Percentiles rank a stretch among this genome's conserved stretches.
Evolutionary conservation across 257 asterid species (phyloP).

Genomic region (Solanum pennellii): DNA sequence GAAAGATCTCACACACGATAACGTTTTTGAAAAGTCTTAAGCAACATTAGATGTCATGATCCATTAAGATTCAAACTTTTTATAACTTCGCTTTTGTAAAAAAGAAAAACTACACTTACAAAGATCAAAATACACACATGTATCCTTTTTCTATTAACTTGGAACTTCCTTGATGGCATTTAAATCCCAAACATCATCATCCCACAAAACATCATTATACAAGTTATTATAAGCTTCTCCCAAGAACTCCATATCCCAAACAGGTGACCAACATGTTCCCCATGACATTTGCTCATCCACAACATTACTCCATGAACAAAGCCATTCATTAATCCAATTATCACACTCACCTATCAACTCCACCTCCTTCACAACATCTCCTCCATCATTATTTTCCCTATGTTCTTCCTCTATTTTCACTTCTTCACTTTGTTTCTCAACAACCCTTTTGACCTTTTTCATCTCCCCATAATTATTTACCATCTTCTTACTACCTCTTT

Average conservation of each 20-base stretch:
- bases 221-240: conserved; percentile 22
- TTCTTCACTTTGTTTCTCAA: neutral
- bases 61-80: neutral
- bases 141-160: neutral
- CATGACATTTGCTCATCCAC: conserved; percentile 44
- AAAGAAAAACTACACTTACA: neutral
- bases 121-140: neutral
- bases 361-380: neutral
- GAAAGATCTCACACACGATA: neutral
- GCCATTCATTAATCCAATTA: conserved; percentile 11
- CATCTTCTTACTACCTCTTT: neutral
- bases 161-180: conserved; percentile 10
- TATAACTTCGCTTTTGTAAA: neutral
- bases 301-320: conserved; percentile 15
- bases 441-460: neutral
- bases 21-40: neutral
- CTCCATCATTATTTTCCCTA: neutral
- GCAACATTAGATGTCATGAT: neutral
- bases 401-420: neutral
- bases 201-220: conserved; percentile 41
- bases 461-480: neutral
- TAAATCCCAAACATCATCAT: conserved; percentile 47
- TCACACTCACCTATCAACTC: neutral
- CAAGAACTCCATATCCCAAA: conserved; percentile 38
- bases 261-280: conserved; percentile 46